phyloP scores from a whole-genome alignment of 805 yeast species.

The Sungouiozyma ichnusensis region DNA sequence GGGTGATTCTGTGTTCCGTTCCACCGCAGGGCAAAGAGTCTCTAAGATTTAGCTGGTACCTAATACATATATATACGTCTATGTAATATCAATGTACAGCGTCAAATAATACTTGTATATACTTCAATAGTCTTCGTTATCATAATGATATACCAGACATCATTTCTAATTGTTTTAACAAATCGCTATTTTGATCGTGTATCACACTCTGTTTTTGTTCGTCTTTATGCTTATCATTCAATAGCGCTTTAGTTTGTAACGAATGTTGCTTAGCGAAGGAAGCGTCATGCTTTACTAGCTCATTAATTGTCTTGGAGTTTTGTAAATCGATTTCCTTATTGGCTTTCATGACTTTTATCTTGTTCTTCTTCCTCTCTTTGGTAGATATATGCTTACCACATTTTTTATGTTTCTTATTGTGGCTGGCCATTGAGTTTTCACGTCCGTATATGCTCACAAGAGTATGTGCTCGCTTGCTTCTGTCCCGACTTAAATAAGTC shows the following conservation, averaged over 20 bases:
- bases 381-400: conserved; percentile 8
- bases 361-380: conserved; percentile 20
- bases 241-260: conserved; percentile 13
- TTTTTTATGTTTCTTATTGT: conserved; percentile 6
- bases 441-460: too few species aligned
- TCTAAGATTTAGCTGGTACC: conserved; percentile 62
- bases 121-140: conserved; percentile 1
- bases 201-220: conserved; percentile 13
- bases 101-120: not conserved
- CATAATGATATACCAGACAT: conserved; percentile 27
- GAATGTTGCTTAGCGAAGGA: conserved; percentile 4
- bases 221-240: conserved; percentile 23
- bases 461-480: too few species aligned
- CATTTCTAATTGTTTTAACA: conserved; percentile 26
- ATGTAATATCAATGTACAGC: not conserved
- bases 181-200: conserved; percentile 15
- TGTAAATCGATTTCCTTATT: conserved; percentile 12
- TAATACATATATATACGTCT: too few species aligned
- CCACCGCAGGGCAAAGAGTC: conserved; percentile 65
- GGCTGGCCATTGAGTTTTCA: conserved; percentile 4
- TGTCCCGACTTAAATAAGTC: too few species aligned
- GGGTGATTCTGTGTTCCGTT: conserved; percentile 94
- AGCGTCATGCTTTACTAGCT: conserved; percentile 1
- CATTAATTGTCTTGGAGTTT: conserved; percentile 5
- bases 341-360: conserved; percentile 15